Base-by-base conservation (phyloP, 2,329 filamentous ascomycete genomes). In the Domatiomyces globalis region DNA sequence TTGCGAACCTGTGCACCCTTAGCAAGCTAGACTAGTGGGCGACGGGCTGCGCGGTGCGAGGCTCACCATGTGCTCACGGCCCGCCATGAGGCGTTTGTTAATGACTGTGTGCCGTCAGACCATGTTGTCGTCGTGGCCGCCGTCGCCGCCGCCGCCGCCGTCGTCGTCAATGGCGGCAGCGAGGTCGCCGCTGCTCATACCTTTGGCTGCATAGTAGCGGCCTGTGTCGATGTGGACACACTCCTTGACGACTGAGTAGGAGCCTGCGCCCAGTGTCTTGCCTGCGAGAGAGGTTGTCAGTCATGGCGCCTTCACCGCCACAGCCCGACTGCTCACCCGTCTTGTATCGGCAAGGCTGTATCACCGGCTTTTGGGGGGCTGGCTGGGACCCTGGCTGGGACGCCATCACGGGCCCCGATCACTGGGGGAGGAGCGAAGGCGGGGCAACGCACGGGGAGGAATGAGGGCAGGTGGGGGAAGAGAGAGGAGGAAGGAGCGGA, bases 161-260 rank as follows among this genome's bases (percentile, higher is more conserved):
- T 5, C 12, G 17, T 19, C 22, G 9, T 6, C 43, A 17, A 2
- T 19, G n/a, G n/a, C 12, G 22, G 43, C 43, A 20, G 22, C 33
- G 33, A 15, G 12, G 12, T 5, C 4, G 15, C 2, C 4, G 33
- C 15, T 15, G 33, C 33, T n/a, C 44, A 18, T 12, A 57, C 56
- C 56, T 69, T 98, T 98, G 56, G 92, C 90, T 25, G 92, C 92
- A 81, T 96, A 98, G 71, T 95, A 96, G 59, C 89, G 82, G 45
- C 90, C 90, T 0, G 92, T 96, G 62, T 96, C 90, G 63, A 96
- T 96, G 67, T 98, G 92, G 25, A 96, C 89, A 66, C 92, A 98
- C 72, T 98, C 92, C 69, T 96, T 96, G 57, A 98, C 92, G 48
- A 96, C 92, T 39, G 89, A 95, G 71, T 98, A 98, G 52, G 89